Base-by-base conservation (phyloP, 1,284 basidiomycete species). In the Farysia itapuensis region DNA sequence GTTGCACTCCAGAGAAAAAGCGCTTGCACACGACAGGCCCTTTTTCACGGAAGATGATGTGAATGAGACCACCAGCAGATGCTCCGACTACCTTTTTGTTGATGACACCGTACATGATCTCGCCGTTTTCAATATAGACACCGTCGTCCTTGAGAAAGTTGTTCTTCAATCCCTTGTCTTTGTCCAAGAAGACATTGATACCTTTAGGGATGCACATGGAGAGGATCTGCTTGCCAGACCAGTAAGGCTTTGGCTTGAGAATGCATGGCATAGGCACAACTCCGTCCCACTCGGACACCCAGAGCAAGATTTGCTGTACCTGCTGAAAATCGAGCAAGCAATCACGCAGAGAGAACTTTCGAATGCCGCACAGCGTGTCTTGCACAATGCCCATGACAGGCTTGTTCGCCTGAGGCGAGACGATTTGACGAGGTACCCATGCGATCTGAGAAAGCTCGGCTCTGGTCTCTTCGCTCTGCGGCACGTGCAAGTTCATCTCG, bases 321-420 rank as follows among this genome's bases (percentile, higher is more conserved):
- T 74, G 72, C 6, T 72, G 66, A 40, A 59, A 75, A 54, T 76
- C 72, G 29, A 76, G 49, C 32, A 76, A 52, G 35, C 64, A 66
- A 51, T 98, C 95, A 25, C 94, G 88, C 11, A 98, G 81, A 0
- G 94, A 97, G 74, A 98, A 92, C 79, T 98, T 98, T 58, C 94
- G 88, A 48, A 98, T 86, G 77, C 95, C 94, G 74, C 93, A 97
- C 0, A 98, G 85, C 0, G 94, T 98, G 77, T 99, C 95, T 78
- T 99, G 95, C 23, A 99, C 95, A 65, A 98, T 98, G 54, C 92
- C 95, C 95, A 98, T 98, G 70, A 98, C 95, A 5, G 95, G 95
- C 79, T 97, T 97, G 82, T 98, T 98, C 40, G 93, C 94, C 82
- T 98, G 95, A 0, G 95, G 95, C 9, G 94, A 97, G 60, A 98